Evolutionary conservation across 768 basidiomycete species (phyloP), one percentile per base, ranked within the genome.

Genomic region (Leccinellum albellum): DNA sequence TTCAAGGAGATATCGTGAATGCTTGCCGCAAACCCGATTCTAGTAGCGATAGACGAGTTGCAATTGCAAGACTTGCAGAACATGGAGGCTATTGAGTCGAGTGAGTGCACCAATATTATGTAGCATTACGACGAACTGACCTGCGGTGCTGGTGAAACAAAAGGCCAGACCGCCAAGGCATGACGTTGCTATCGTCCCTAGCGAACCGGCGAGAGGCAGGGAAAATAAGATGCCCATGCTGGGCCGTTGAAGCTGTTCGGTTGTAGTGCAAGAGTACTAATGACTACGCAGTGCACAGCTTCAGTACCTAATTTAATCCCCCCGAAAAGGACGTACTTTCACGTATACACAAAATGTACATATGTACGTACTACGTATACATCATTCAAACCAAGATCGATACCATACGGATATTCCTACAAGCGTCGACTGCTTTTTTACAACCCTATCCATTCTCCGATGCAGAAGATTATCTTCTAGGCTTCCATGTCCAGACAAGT

Each of bases 11-110:
- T 21, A 35, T 17, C 35, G 24, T 20, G 3, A 31, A 20, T 23
- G 71, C 88, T 57, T 70, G 92, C 94, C 15, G 93, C 94, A 73
- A 94, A 97, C 32, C 95, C 95, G 56, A 98, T 88, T 67, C 95
- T 88, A 45, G 95, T 98, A 0, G 97, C 97, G 64, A 99, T 98
- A 0, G 94, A 96, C 9, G 94, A 96, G 70, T 98, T 98, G 76
- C 97, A 99, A 70, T 98, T 98, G 74, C 96, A 99, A 31, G 91
- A 94, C 79, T 97, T 98, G 82, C 87, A 94, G 77, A 97, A 92
- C 84, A 96, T 94, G 33, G 91, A 94, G 4, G 95, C 94, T 86
- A 74, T 65, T 14, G 33, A 13, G 13, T 6, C 31, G 31, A 3
- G 51, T 60, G 50, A 62, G 56, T 28, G 33, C 0, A 12, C 12